Evolutionary conservation across 768 basidiomycete species (phyloP), one percentile per base, ranked within the genome.

Genomic region (Butyriboletus loyo): DNA sequence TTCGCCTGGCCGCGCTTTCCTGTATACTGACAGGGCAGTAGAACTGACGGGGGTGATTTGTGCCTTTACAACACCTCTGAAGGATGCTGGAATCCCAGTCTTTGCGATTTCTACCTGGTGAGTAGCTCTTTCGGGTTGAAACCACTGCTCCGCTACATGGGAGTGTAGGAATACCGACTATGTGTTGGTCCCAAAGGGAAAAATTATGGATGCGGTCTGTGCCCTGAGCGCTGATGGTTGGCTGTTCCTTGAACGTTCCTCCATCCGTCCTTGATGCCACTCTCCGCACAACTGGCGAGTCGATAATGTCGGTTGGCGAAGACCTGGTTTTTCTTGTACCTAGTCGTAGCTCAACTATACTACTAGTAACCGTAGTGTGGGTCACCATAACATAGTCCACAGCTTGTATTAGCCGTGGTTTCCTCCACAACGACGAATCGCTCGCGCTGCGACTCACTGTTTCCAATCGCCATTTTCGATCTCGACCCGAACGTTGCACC

Each of bases 81-180:
- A 78, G 61, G 59, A 66, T 6, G 80, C 77, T 7, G 68, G 72
- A 39, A 70, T 87, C 1, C 78, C 78, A 0, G 72, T 87, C 6
- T 86, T 85, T 64, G 81, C 76, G 17, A 49, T 84, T 32, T 85
- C 84, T 7, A 86, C 85, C 24, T 88, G 81, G 83, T 84, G 55
- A 54, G 73, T 53, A 19, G n/a, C 25, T 32, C 17, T 19, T 19
- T 41, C 15, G 27, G 5, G 38, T n/a, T 6, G 39, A 13, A 34
- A 17, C 38, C 17, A 28, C 36, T 41, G 28, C 28, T 46, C 21
- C 21, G 17, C 32, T 24, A 21, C 37, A 37, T 30, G 13, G 11
- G n/a, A 22, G 17, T 27, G 21, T 54, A 86, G 83, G 83, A 83
- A 85, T 64, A 86, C 85, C 6, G 85, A 86, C 61, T 84, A 82